Evolutionary conservation across 805 yeast genomes (phyloP), one percentile per base, ranked within the genome.

Genomic region (Lipomyces mesembrius): DNA sequence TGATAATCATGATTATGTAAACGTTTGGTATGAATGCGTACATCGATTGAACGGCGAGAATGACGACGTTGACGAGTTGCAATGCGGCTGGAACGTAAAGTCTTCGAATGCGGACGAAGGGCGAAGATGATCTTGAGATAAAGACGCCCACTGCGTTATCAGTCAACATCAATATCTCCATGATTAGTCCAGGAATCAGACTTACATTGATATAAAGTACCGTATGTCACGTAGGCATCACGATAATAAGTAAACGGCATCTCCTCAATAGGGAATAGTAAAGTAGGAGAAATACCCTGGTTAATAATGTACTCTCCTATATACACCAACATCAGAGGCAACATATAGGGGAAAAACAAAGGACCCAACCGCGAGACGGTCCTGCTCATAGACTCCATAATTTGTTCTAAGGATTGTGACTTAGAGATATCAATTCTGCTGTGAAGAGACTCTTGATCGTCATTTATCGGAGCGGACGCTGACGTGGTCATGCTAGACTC

Each of bases 201-300:
- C 75, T 64, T 52, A 73, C 75, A 69, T 76, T 94, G 98, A 74
- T 94, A 94, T 3, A 93, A 77, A 2, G 96, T 88, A 7, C 97
- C 96, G 75, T 94, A 94, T 0, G 92, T 87, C 14, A 94, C 98
- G 76, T 94, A 94, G 2, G 91, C 89, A 73, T 94, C 98, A 69
- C 98, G 83, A 76, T 84, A 91, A 22, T 84, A 79, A 1, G 78
- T 74, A 74, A 92, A 90, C 2, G 96, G 96, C 76, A 89, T 82
- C 29, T 84, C 82, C 0, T 86, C 85, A 3, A 92, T 73, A 0
- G 94, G 93, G 74, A 90, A 94, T 7, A 94, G 79, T 56, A 94
- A 79, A 0, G 98, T 93, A 1, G 98, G 98, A 0, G 97, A 83
- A 0, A 94, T 84, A 0, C 97, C 97, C 77, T 94, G 98, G 76